Evolutionary conservation across 257 asterid species (phyloP).

Genomic region (Apocynum venetum): DNA sequence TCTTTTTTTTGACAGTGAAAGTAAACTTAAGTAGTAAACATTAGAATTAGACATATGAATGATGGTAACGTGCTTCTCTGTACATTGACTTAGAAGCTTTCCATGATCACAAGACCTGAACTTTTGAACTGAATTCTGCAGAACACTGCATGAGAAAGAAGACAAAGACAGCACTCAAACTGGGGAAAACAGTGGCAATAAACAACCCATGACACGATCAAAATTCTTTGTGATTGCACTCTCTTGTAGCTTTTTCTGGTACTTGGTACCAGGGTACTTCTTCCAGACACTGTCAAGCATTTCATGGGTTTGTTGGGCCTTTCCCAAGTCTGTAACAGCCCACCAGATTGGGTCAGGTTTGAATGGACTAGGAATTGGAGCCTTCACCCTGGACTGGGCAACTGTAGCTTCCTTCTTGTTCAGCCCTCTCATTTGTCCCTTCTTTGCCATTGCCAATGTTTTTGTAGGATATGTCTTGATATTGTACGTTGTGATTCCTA

Average conservation of each 20-base stretch:
- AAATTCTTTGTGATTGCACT: slow-evolving; percentile 67
- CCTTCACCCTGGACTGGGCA: slow-evolving; percentile 69
- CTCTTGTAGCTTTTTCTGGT: slow-evolving; percentile 64
- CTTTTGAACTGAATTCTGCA: slow-evolving; percentile 13
- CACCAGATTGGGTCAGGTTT: slow-evolving; percentile 78
- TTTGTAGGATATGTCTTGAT: slow-evolving; percentile 49
- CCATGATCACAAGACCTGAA: not conserved
- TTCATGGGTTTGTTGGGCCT: slow-evolving; percentile 85
- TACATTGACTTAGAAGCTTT: no score
- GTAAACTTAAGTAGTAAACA: no score
- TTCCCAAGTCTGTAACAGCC: slow-evolving; percentile 69
- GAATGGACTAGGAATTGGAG: slow-evolving; percentile 63
- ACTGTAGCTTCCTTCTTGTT: slow-evolving; percentile 60
- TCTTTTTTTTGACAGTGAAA: no score
- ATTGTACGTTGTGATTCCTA: slow-evolving; percentile 53
- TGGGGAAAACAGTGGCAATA: not conserved
- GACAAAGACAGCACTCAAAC: slow-evolving; percentile 23
- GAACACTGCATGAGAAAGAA: slow-evolving; percentile 65
- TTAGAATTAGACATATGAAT: no score
- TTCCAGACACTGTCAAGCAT: slow-evolving; percentile 60
- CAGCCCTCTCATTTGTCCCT: slow-evolving; percentile 72
- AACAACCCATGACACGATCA: slow-evolving; percentile 37
- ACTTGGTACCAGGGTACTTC: slow-evolving; percentile 55
- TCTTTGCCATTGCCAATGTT: slow-evolving; percentile 72
- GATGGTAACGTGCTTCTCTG: no score